Percentiles rank a stretch among this genome's conserved stretches.
Evolutionary conservation across 768 basidiomycete genomes (phyloP).

Genomic region (Pholiota microspora): DNA sequence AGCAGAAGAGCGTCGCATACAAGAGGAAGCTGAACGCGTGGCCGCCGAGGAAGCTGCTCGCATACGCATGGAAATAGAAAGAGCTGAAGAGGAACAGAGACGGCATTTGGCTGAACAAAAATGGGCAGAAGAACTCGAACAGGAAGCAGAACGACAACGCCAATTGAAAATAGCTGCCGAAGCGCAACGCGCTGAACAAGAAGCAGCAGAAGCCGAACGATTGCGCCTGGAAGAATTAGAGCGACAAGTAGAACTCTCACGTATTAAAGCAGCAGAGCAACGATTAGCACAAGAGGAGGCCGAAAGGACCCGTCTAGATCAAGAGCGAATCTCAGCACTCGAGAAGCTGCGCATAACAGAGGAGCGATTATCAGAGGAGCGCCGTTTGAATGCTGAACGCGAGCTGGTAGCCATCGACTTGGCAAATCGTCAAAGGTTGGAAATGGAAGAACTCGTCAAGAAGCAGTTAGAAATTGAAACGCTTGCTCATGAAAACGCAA

Average conservation of each 20-base stretch:
- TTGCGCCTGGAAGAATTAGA: constrained; percentile 22
- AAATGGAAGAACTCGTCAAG: constrained; percentile 23
- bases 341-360: constrained; percentile 31
- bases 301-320: constrained; percentile 29
- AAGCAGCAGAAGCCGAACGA: constrained; percentile 24
- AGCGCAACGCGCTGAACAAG: constrained; percentile 23
- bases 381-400: constrained; percentile 26
- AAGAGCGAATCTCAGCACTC: constrained; percentile 31
- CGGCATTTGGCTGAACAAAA: constrained; percentile 26
- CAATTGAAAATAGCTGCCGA: constrained; percentile 25
- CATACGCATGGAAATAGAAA: constrained; percentile 30
- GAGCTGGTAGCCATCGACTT: constrained; percentile 21
- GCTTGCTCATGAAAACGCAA: constrained; percentile 21
- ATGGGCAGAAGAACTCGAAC: constrained; percentile 26
- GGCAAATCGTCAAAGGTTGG: constrained; percentile 19
- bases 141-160: constrained; percentile 26
- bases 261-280: constrained; percentile 18
- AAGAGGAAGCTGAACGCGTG: constrained; percentile 33
- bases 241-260: constrained; percentile 15
- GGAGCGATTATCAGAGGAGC: constrained; percentile 30
- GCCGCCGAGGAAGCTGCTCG: constrained; percentile 35
- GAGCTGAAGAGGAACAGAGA: constrained; percentile 25
- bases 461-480: constrained; percentile 22
- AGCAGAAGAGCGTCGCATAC: constrained; percentile 31
- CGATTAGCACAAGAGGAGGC: constrained; percentile 30